Evolutionary conservation across 2,329 filamentous ascomycete species (phyloP).

Genomic region (Diaporthe ampelina): DNA sequence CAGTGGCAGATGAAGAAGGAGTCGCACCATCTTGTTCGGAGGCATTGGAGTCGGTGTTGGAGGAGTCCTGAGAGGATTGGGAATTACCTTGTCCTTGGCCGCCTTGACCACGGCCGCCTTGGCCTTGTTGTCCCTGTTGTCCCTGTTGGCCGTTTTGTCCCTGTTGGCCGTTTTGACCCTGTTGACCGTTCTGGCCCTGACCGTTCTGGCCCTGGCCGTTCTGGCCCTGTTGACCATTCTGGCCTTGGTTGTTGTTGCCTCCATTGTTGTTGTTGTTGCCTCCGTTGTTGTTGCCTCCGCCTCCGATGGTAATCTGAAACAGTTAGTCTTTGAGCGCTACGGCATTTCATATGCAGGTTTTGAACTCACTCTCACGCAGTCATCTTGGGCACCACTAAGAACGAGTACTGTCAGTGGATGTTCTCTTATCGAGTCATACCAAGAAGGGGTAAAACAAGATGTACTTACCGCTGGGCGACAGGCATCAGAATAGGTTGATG

Average conservation of each 20-base stretch:
- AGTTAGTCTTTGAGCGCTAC: neutral
- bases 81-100: conserved; percentile 38
- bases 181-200: neutral
- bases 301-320: conserved; percentile 39
- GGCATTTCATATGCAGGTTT: neutral
- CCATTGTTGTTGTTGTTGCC: conserved; percentile 40
- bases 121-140: conserved; percentile 3
- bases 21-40: conserved; percentile 11
- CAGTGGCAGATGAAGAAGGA: conserved; percentile 33
- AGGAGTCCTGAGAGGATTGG: conserved; percentile 15
- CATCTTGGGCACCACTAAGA: conserved; percentile 71
- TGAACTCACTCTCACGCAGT: conserved; percentile 68
- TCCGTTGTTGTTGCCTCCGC: conserved; percentile 33
- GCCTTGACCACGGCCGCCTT: conserved; percentile 13
- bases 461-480: conserved; percentile 66
- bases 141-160: conserved; percentile 38
- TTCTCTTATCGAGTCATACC: neutral
- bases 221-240: conserved; percentile 26
- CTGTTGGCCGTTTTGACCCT: conserved; percentile 2
- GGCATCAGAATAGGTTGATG: conserved; percentile 77
- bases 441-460: neutral
- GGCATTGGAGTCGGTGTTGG: conserved; percentile 35
- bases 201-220: conserved; percentile 40
- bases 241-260: conserved; percentile 43
- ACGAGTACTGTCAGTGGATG: neutral